Evolutionary conservation across 441 rosid genomes (phyloP).

Genomic region (Syzygium malaccense): DNA sequence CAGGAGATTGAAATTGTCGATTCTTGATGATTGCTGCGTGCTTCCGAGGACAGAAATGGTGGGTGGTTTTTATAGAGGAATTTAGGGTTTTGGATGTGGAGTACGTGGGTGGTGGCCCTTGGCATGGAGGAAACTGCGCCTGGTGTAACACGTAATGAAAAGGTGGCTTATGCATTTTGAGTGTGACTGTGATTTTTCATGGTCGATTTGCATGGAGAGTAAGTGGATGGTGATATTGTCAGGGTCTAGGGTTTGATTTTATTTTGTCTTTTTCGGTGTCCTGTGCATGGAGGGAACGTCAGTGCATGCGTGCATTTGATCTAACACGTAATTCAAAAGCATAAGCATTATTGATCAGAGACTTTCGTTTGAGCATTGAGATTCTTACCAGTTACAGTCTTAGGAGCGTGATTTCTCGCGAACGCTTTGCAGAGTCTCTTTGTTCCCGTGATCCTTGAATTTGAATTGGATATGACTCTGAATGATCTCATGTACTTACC

Average conservation of each 20-base stretch:
- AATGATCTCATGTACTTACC: background rate
- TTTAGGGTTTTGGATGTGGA: background rate
- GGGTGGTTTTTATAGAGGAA: background rate
- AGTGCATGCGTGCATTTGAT: background rate
- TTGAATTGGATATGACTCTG: background rate
- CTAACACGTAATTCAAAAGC: background rate
- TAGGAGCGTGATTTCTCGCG: background rate
- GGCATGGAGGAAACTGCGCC: background rate
- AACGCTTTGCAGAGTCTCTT: background rate
- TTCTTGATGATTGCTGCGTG: background rate
- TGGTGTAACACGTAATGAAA: background rate
- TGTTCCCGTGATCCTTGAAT: background rate
- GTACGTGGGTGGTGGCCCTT: background rate
- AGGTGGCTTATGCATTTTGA: background rate
- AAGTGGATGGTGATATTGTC: background rate
- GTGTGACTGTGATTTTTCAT: background rate
- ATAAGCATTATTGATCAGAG: background rate
- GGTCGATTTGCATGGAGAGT: background rate
- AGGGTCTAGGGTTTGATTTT: background rate
- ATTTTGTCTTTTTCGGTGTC: background rate
- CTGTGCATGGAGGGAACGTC: background rate
- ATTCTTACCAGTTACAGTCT: background rate
- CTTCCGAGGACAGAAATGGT: background rate
- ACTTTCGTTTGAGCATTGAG: background rate
- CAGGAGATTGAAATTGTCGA: background rate